These are phyloP conservation scores for Breynia disticha DNA, from an alignment of 441 rosid species.

Conservation along the genomic window DNA sequence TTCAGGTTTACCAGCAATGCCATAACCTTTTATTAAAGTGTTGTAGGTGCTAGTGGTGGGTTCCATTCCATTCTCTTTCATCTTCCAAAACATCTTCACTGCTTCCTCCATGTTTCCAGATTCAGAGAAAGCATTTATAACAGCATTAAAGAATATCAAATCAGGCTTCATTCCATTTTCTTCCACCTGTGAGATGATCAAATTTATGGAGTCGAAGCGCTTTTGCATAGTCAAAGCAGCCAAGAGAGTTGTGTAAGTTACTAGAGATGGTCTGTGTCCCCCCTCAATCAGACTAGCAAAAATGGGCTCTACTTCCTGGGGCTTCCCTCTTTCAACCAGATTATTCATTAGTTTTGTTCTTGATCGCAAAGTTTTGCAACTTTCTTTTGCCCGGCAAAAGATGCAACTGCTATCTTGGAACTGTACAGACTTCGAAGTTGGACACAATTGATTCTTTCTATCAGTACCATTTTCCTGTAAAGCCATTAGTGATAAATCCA, in stretches of 20 bases:
- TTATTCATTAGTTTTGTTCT: constrained; percentile 76
- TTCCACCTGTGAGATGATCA: constrained; percentile 58
- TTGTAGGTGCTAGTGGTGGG: constrained; percentile 80
- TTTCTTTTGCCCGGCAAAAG: constrained; percentile 40
- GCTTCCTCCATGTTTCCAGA: constrained; percentile 75
- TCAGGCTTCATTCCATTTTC: constrained; percentile 67
- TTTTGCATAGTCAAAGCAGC: constrained; percentile 60
- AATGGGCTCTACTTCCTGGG: constrained; percentile 60
- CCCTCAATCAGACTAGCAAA: constrained; percentile 55
- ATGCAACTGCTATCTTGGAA: constrained; percentile 32
- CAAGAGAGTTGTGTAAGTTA: constrained; percentile 78
- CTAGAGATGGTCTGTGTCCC: constrained; percentile 72
- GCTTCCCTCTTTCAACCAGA: constrained; percentile 63
- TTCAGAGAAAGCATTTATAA: constrained; percentile 79
- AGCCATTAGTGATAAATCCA: too few relatives aligned
- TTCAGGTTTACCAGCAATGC: constrained; percentile 61
- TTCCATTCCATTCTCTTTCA: constrained; percentile 68
- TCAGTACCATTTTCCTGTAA: constrained; percentile 9
- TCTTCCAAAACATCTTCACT: constrained; percentile 58
- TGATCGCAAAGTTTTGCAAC: constrained; percentile 63
- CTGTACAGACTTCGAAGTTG: constrained; percentile 13
- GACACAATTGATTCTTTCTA: constrained; percentile 4
- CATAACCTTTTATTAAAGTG: constrained; percentile 81
- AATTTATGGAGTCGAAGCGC: constrained; percentile 48
- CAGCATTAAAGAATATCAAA: constrained; percentile 78